Evolutionary conservation across 768 basidiomycete species (phyloP), one percentile per base, ranked within the genome.

Genomic region (Tylopilus rubrobrunneus): DNA sequence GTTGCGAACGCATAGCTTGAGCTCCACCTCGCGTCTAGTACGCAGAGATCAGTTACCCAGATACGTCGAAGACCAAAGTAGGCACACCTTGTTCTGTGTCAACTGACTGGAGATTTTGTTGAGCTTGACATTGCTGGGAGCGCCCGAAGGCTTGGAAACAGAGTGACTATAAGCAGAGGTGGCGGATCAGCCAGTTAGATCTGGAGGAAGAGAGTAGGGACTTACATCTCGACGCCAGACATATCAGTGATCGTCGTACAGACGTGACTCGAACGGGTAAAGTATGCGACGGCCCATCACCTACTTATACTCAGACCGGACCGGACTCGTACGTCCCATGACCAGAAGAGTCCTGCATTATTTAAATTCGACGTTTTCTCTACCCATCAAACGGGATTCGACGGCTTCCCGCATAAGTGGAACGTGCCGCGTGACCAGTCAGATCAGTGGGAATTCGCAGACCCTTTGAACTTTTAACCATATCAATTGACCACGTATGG

Each of bases 1-100:
- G 68, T 23, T 27, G 28, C 86, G 69, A 62, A 92, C 89, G 75
- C 91, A 92, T 92, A 34, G 90, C 90, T 70, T 92, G 89, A 9
- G 90, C 89, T 36, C 83, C 86, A 57, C 89, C 90, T 48, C 78
- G 82, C 53, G 74, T 69, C 83, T 84, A 42, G 45, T 6, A 45
- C 48, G 21, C 14, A 36, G 28, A 42, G 49, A 45, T 56, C 12
- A 58, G 51, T 23, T 17, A 52, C 17, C 29, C 15, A 25, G 25
- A 25, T 25, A 28, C 7, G n/a, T 42, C 48, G 14, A 48, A 36
- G 31, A 31, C 31, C 19, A 31, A n/a, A 23, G 4, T n/a, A 55
- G 21, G n/a, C 67, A 49, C 29, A 84, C 88, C 77, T 92, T 92
- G 66, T 85, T 77, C 70, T 92, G 86, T 1, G 90, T 92, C 46